These are phyloP conservation scores for Schoenoplectus triqueter DNA, from an alignment of 202 grass and related monocot genomes.

Conservation along the genomic window DNA sequence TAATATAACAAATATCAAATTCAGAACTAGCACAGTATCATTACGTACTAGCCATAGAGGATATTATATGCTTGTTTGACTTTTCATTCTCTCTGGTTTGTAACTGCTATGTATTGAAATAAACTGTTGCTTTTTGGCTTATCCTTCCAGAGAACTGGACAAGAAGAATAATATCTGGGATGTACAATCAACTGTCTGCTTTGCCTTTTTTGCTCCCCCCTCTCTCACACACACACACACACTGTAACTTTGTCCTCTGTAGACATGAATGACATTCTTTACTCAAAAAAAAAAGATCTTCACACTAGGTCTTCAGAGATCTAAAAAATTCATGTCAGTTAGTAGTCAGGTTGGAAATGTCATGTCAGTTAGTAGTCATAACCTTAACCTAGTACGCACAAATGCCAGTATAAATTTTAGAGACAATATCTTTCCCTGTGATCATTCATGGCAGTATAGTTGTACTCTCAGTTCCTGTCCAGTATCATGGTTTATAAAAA, in stretches of 20 bases:
- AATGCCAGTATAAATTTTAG: neutral
- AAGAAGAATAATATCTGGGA: conserved; percentile 6
- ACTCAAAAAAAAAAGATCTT: too few relatives aligned
- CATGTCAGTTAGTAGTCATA: too few relatives aligned
- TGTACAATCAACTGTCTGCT: conserved; percentile 8
- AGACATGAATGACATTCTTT: too few relatives aligned
- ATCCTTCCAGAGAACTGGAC: neutral
- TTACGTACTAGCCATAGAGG: neutral
- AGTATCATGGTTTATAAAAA: neutral
- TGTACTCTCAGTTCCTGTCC: neutral
- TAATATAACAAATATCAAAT: too few relatives aligned
- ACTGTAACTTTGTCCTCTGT: too few relatives aligned
- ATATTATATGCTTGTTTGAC: neutral
- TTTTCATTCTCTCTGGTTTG: neutral
- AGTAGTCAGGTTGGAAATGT: too few relatives aligned
- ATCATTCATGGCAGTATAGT: neutral
- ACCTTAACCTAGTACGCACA: conserved; percentile 7
- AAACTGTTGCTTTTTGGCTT: neutral
- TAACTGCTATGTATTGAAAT: neutral
- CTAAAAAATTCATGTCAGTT: too few relatives aligned
- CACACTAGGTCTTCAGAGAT: too few relatives aligned
- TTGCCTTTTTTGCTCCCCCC: neutral
- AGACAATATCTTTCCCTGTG: neutral
- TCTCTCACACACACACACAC: neutral
- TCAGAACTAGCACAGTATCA: too few relatives aligned